Percentiles rank a stretch among this genome's conserved stretches.
phyloP scores from a whole-genome alignment of 345 rosid species.

The Heritiera littoralis region DNA sequence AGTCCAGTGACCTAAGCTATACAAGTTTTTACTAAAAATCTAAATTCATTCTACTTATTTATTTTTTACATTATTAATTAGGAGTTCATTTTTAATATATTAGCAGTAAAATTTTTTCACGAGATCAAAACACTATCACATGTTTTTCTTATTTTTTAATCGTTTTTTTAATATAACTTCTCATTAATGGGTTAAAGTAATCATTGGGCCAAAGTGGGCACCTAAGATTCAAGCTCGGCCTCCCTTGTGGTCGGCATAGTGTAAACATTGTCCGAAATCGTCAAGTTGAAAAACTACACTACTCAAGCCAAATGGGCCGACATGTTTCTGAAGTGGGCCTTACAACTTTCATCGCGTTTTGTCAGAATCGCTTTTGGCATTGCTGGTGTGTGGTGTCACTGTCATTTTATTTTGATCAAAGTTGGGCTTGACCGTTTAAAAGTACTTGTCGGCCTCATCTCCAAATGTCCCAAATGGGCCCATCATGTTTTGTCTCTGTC shows the following conservation, averaged over 20 bases:
- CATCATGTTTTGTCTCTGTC: not conserved
- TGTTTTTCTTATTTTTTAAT: too few relatives aligned
- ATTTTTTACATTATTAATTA: too few relatives aligned
- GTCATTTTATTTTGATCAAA: conserved; percentile 8
- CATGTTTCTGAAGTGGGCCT: conserved; percentile 28
- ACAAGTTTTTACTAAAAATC: too few relatives aligned
- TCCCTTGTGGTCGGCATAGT: not conserved
- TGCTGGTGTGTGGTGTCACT: not conserved
- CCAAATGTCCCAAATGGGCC: not conserved
- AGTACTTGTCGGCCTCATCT: conserved; percentile 16
- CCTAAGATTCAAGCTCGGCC: not conserved
- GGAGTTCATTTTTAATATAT: too few relatives aligned
- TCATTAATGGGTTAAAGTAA: not conserved
- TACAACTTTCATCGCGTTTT: conserved; percentile 14
- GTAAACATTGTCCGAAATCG: not conserved
- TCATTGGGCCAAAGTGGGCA: conserved; percentile 8
- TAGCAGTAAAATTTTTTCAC: too few relatives aligned
- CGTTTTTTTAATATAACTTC: too few relatives aligned
- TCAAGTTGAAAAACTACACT: not conserved
- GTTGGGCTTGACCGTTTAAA: conserved; percentile 15
- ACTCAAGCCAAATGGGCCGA: conserved; percentile 26
- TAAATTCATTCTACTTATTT: too few relatives aligned
- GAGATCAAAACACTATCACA: too few relatives aligned
- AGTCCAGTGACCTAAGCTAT: too few relatives aligned
- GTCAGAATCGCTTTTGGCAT: conserved; percentile 8